Evolutionary conservation across 2,329 filamentous ascomycete species (phyloP), one percentile per base, ranked within the genome.

Genomic region (Blastomyces emzantsi): DNA sequence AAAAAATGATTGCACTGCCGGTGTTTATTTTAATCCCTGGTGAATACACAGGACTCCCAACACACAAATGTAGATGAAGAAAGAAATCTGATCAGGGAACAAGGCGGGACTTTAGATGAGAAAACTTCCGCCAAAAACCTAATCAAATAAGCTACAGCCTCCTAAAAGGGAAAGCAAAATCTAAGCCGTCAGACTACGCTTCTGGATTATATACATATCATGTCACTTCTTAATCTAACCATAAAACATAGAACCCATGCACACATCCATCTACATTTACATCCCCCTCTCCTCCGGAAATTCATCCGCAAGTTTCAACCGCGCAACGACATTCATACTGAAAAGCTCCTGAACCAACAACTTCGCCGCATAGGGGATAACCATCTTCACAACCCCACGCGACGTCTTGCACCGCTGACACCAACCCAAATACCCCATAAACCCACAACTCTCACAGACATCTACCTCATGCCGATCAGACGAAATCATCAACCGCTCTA

Each of bases 261-360:
- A 33, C 9, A 52, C 28, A 8, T 25, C 2, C 9, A 52, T 39
- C 36, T 7, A 43, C 28, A 47, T 15, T 62, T 70, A 77, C 60
- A 70, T 70, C 36, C 75, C 76, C 67, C 73, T 75, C 49, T 70
- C 72, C 64, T 78, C 75, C 5, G 92, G 92, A 75, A 99, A 99
- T 78, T 97, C 91, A 73, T 99, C 94, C 71, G 91, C 91, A 68
- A 99, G 78, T 80, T 93, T 90, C 77, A 99, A 80, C 64, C 90
- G 83, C 65, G 96, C 93, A 66, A 92, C 90, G n/a, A 99, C 91
- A 75, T 99, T 99, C 94, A 99, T 99, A 75, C 91, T 96, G 73
- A 96, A 88, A 71, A 99, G 78, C 79, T 99, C 94, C 80, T 99
- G 94, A 59, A 97, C 90, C 63, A 99, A 80, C 73, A 99, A 79